phyloP scores from a whole-genome alignment of 371 early-diverging fungal species.

The Entomophthora muscae region DNA sequence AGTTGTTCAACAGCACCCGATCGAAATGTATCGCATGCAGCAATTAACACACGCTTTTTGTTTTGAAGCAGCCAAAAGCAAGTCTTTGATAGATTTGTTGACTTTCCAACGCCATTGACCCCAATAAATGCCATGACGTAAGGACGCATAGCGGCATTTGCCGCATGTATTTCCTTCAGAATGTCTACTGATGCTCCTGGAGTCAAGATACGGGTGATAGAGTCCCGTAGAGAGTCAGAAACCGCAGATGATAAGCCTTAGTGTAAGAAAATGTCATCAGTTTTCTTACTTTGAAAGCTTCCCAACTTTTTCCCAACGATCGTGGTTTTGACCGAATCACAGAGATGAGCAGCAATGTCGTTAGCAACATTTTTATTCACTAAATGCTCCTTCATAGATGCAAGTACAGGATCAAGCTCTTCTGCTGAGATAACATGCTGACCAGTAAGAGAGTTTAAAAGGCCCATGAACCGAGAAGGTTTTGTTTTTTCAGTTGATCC shows the following conservation, averaged over 20 bases:
- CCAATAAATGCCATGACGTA: constrained; percentile 94
- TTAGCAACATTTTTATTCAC: constrained; percentile 88
- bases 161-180: constrained; percentile 69
- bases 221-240: constrained; percentile 45
- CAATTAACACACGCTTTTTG: constrained; percentile 80
- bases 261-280: not conserved
- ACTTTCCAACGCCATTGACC: constrained; percentile 96
- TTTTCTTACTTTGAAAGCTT: constrained; percentile 41
- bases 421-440: constrained; percentile 38
- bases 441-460: constrained; percentile 46
- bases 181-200: constrained; percentile 90
- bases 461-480: constrained; percentile 31
- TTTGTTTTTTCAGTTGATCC: constrained; percentile 16
- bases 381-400: constrained; percentile 77
- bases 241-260: constrained; percentile 44
- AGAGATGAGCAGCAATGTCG: constrained; percentile 71
- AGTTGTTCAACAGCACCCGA: constrained; percentile 99
- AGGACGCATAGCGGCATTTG: constrained; percentile 50
- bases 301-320: constrained; percentile 64
- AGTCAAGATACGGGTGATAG: constrained; percentile 73
- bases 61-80: constrained; percentile 97
- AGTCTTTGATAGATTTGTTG: constrained; percentile 95
- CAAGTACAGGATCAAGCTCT: constrained; percentile 47
- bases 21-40: constrained; percentile 99
- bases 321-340: constrained; percentile 54